Evolutionary conservation across 1,284 basidiomycete species (phyloP).

Genomic region (Ustilago nuda): DNA sequence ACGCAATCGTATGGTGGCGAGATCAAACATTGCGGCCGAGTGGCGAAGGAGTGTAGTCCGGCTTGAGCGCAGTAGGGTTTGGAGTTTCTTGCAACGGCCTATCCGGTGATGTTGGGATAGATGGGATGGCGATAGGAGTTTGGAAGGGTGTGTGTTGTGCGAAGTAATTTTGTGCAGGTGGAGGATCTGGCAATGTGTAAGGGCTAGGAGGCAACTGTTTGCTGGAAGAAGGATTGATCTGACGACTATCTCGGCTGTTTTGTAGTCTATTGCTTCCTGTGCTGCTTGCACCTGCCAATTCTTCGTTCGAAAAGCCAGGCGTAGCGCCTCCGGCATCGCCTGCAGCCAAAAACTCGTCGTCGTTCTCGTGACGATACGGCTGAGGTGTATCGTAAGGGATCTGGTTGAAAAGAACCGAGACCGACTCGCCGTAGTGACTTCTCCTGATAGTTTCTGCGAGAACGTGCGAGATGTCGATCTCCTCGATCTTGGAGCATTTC

Average conservation of each 20-base stretch:
- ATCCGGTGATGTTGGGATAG: not conserved
- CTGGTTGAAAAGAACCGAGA: constrained; percentile 67
- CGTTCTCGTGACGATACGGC: constrained; percentile 64
- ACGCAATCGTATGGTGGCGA: too few species aligned
- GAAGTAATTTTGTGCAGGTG: constrained; percentile 56
- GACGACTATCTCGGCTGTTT: constrained; percentile 8
- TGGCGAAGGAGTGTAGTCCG: constrained; percentile 30
- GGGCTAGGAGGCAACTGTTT: constrained; percentile 39
- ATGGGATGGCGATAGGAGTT: constrained; percentile 6
- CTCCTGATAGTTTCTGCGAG: constrained; percentile 96
- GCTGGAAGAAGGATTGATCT: constrained; percentile 15
- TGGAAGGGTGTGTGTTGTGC: constrained; percentile 14
- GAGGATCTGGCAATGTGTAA: constrained; percentile 60
- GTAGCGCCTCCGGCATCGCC: constrained; percentile 7
- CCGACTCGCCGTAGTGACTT: constrained; percentile 72
- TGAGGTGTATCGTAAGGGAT: constrained; percentile 68
- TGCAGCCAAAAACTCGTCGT: constrained; percentile 30
- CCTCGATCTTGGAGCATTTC: constrained; percentile 85
- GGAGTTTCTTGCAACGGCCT: constrained; percentile 24
- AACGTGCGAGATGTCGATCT: constrained; percentile 91
- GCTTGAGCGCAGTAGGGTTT: constrained; percentile 13
- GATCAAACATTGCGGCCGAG: constrained; percentile 33
- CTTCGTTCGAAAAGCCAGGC: not conserved
- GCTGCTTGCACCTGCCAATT: not conserved
- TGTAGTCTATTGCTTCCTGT: constrained; percentile 6